Conservation (phyloP, 176 grass and related monocot genomes). For the Carex scoparia region DNA sequence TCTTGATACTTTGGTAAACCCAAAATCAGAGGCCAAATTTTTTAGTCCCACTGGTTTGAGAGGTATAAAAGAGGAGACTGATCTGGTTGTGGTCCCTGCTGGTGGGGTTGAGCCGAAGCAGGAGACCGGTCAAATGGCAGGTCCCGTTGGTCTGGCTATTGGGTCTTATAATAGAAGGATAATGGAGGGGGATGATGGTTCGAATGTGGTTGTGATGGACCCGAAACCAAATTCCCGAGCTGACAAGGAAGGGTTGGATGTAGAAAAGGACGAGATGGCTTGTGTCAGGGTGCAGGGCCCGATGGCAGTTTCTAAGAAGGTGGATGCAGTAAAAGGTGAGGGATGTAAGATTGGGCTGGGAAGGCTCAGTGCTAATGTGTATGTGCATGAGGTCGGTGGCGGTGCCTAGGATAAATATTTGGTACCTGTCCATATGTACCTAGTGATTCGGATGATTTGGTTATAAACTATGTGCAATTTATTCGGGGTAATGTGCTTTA, state of each 20-base stretch:
- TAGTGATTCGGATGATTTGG: not conserved
- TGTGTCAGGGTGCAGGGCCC: not conserved
- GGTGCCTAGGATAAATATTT: constrained; percentile 7
- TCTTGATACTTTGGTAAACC: not conserved
- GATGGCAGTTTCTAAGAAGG: not conserved
- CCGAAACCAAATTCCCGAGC: not conserved
- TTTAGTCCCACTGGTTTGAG: not conserved
- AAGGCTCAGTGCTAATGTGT: constrained; percentile 17
- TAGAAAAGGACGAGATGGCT: not conserved
- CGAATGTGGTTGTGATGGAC: not conserved
- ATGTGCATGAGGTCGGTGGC: constrained; percentile 20
- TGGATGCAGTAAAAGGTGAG: not conserved
- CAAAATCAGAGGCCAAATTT: constrained; percentile 7
- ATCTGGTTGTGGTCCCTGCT: not conserved
- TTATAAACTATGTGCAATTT: not conserved
- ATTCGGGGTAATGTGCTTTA: not conserved
- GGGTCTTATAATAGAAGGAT: not conserved
- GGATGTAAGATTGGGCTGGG: constrained; percentile 15
- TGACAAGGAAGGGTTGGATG: not conserved
- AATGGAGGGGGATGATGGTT: not conserved
- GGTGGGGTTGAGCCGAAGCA: not conserved
- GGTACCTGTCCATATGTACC: not conserved
- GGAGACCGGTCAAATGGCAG: not conserved
- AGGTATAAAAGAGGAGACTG: not conserved
- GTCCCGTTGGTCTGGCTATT: not conserved